Base-by-base conservation (phyloP, 805 yeast genomes). In the Wickerhamomyces xylosicus region DNA sequence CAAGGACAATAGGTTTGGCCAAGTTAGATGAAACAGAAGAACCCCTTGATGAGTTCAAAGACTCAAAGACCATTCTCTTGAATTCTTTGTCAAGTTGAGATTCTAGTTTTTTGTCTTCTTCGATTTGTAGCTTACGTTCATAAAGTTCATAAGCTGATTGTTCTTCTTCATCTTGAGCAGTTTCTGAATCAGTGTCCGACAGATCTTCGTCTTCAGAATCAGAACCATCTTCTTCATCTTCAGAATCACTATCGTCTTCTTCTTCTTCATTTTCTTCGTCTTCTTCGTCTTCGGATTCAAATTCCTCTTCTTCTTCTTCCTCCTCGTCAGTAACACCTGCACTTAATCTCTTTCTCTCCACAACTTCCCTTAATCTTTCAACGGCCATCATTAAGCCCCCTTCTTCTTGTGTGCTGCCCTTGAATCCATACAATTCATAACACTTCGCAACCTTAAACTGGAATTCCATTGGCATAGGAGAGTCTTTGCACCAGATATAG, bases 391-490 rank as follows among this genome's bases (percentile, higher is more conserved):
- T 25, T 4, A 25, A 7, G 13, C 29, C 29, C 5, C 29, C 29
- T 29, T 70, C 77, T 31, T 54, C 58, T 28, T 71, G 46, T 32
- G 48, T 63, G 0, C 37, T 59, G 37, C 71, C 57, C 31, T 54
- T 54, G 45, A 66, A 61, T 3, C 54, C 53, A 9, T 58, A 61
- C 13, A 59, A 54, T 18, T 54, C 59, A 45, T 68, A 71, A 27
- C 69, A 59, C 25, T 65, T 71, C 18, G 58, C 52, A n/a, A 84
- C 47, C 36, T 65, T 66, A 46, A 77, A 77, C 33, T 71, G 71
- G 3, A 74, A 58, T 35, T 81, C 92, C 44, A 68, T 63, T 0
- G 94, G 86, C 14, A 83, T 39, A 2, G 85, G 83, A 35, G 59
- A 66, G 3, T 57, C 56, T 49, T 86, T 86, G 25, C 79, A 70